These are phyloP conservation scores for Volvariella volvacea DNA, from an alignment of 1,284 basidiomycete genomes.

Conservation along the genomic window DNA sequence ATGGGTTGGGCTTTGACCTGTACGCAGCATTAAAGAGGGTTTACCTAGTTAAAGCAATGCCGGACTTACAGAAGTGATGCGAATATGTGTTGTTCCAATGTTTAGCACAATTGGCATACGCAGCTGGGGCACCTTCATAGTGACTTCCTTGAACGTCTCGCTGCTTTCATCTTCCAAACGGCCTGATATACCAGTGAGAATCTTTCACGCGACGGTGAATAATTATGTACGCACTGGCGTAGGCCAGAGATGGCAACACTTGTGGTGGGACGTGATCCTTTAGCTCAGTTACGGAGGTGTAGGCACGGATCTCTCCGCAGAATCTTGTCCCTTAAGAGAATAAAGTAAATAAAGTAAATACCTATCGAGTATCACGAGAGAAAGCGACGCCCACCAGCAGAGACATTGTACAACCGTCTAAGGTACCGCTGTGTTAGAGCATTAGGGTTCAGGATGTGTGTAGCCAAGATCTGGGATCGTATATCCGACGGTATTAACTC, in stretches of 20 bases:
- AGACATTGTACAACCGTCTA: conserved; percentile 68
- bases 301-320: conserved; percentile 48
- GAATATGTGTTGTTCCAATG: conserved; percentile 58
- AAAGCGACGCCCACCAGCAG: conserved; percentile 58
- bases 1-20: conserved; percentile 62
- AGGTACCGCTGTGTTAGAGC: conserved; percentile 67
- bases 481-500: conserved; percentile 75
- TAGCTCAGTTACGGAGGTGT: conserved; percentile 54
- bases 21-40: neutral
- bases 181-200: conserved; percentile 28
- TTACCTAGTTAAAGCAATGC: conserved; percentile 10
- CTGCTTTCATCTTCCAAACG: conserved; percentile 51
- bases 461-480: conserved; percentile 45
- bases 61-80: conserved; percentile 55
- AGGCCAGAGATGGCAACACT: conserved; percentile 39
- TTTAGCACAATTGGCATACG: conserved; percentile 58
- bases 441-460: conserved; percentile 80
- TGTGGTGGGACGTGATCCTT: conserved; percentile 45
- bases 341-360: conserved; percentile 5
- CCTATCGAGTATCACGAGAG: neutral
- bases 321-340: conserved; percentile 43
- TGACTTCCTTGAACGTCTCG: conserved; percentile 50
- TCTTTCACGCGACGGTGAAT: conserved; percentile 1
- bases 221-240: conserved; percentile 38
- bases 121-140: conserved; percentile 53